phyloP scores from a whole-genome alignment of 306 rosid genomes.

The Quercus berberidifolia region DNA sequence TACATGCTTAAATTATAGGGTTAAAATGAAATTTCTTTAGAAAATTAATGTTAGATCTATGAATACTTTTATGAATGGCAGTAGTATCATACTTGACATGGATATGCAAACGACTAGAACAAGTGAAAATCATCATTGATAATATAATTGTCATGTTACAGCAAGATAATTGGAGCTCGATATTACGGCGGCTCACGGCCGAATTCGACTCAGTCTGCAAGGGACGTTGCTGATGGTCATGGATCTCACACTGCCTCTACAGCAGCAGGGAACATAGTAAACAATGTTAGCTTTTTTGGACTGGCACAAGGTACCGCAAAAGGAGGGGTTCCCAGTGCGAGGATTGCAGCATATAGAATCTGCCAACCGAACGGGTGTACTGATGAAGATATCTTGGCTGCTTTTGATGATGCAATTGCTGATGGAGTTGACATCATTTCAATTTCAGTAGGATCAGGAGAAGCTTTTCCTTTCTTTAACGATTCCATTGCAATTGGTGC shows the following conservation, averaged over 20 bases:
- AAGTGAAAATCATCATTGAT: no score
- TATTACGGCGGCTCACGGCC: neutral
- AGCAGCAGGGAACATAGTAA: constrained; percentile 17
- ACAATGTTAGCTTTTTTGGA: constrained; percentile 1
- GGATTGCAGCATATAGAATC: constrained; percentile 16
- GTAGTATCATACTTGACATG: no score
- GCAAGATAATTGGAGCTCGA: constrained; percentile 28
- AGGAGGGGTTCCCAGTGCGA: constrained; percentile 24
- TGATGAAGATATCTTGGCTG: constrained; percentile 2
- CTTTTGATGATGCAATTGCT: constrained; percentile 47
- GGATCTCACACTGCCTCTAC: constrained; percentile 24
- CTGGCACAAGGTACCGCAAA: constrained; percentile 18
- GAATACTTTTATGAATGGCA: no score
- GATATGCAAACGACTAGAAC: no score
- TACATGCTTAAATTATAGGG: no score
- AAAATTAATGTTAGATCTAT: no score
- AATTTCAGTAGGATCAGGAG: neutral
- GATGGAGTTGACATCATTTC: constrained; percentile 41
- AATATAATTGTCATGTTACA: neutral
- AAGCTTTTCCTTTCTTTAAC: fast-evolving
- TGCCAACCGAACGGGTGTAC: neutral
- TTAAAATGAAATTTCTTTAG: no score
- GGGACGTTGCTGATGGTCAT: constrained; percentile 11
- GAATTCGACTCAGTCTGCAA: neutral
- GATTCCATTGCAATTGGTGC: constrained; percentile 29